Evolutionary conservation across 2,329 filamentous ascomycete genomes (phyloP).

Genomic region (Penicillium sp.): DNA sequence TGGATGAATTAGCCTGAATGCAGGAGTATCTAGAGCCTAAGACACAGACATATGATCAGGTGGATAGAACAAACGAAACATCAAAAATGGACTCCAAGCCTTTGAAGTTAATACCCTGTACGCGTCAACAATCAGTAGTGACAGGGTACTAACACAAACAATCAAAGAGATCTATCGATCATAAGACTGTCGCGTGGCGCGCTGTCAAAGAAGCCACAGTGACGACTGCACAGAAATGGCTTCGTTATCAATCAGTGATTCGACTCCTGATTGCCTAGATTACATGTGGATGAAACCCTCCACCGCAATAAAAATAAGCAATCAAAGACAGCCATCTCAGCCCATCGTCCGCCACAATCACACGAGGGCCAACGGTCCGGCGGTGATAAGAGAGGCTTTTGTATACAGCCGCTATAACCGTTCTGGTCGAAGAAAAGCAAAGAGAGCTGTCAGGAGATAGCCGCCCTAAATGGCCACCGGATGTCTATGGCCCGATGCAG

Average conservation of each 20-base stretch:
- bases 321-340: conserved; percentile 16
- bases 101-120: background rate
- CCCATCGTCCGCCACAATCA: conserved; percentile 21
- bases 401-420: conserved; percentile 17
- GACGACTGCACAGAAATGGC: background rate
- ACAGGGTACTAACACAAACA: background rate
- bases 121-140: background rate
- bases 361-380: conserved; percentile 12
- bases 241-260: background rate
- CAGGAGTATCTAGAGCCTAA: background rate
- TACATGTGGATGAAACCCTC: background rate
- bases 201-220: background rate
- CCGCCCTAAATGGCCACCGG: conserved; percentile 7
- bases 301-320: conserved; percentile 7
- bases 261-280: background rate
- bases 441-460: conserved; percentile 21
- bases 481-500: conserved; percentile 8
- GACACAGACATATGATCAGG: background rate
- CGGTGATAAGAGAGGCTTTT: conserved; percentile 15
- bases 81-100: background rate
- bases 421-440: conserved; percentile 14
- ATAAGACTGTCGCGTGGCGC: background rate
- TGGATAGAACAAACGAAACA: background rate
- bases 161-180: background rate
- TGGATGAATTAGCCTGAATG: background rate